Evolutionary conservation across 768 basidiomycete genomes (phyloP), one percentile per base, ranked within the genome.

Genomic region (Rickenella mellea): DNA sequence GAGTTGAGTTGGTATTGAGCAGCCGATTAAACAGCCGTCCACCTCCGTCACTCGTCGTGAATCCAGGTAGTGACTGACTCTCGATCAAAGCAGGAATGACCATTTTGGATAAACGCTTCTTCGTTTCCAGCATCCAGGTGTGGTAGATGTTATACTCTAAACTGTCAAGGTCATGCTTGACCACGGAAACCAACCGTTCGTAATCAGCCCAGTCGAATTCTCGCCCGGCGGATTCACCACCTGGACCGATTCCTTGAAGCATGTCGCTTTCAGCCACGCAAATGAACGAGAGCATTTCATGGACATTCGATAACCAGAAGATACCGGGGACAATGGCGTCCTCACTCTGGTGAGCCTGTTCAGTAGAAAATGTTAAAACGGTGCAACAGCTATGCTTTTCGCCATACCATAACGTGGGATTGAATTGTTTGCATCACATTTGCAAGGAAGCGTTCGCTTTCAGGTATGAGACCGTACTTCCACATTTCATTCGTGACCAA

Each of bases 401-500:
- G 17, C 73, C 85, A 53, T 47, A 92, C 96, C 92, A 98, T 97
- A 50, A 98, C 92, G 64, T 98, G 91, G 20, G 83, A 73, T 67
- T 99, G 96, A 45, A 99, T 85, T 2, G 83, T 86, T 61, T 97
- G 93, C 94, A 98, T 98, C 43, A 98, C 88, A 58, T 94, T 98
- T 27, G 96, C 96, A 44, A 99, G 69, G 76, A 99, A 98, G 37
- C 93, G 74, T 62, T 98, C 96, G 65, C 91, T 94, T 63, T 99
- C 96, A 12, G 80, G 73, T 51, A 98, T 97, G 50, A 99, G 77
- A 38, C 93, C 91, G 55, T 94, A 92, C 64, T 96, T 97, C 96
- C 96, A 98, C 96, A 99, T 99, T 64, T 98, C 96, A 61, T 99
- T 99, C n/a, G 92, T 94, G 50, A 96, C 83, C 36, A 98, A 68